Conservation (phyloP, 2,329 filamentous ascomycete species). For the Myriosclerotinia curreyana region DNA sequence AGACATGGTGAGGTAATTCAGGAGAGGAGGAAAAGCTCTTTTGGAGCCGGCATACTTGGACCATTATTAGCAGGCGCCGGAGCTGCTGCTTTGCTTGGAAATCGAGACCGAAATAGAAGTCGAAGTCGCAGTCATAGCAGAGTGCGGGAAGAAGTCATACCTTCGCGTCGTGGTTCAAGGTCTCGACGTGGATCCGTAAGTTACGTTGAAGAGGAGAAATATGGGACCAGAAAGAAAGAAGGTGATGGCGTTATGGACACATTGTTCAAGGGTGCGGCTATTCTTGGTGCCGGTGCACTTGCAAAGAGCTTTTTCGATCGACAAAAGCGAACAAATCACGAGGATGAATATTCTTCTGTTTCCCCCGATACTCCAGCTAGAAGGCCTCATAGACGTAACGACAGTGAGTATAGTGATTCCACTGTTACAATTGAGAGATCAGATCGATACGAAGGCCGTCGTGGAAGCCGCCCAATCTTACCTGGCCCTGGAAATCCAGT, state of each 20-base stretch:
- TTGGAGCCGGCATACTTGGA: constrained; percentile 48
- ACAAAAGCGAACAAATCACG: constrained; percentile 45
- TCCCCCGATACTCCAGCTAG: constrained; percentile 59
- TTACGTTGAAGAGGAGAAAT: constrained; percentile 62
- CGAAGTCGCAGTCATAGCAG: constrained; percentile 23
- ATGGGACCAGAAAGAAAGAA: constrained; percentile 42
- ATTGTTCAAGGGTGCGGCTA: constrained; percentile 58
- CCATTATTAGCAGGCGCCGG: constrained; percentile 57
- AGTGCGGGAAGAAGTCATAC: constrained; percentile 47
- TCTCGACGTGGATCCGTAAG: constrained; percentile 50
- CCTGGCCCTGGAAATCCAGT: constrained; percentile 48
- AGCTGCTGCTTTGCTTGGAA: constrained; percentile 51
- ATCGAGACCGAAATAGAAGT: constrained; percentile 29
- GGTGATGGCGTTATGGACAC: constrained; percentile 59
- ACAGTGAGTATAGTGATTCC: constrained; percentile 49
- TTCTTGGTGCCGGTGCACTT: constrained; percentile 60
- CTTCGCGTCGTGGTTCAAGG: constrained; percentile 47
- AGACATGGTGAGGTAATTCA: constrained; percentile 48
- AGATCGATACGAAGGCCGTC: constrained; percentile 33
- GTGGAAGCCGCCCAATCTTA: constrained; percentile 42
- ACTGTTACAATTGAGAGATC: constrained; percentile 29
- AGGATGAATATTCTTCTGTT: constrained; percentile 62
- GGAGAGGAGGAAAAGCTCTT: constrained; percentile 44
- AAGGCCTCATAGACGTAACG: constrained; percentile 41
- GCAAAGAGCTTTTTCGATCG: constrained; percentile 57